Evolutionary conservation across 1,284 basidiomycete genomes (phyloP).

Genomic region (Trichosporon asahii): DNA sequence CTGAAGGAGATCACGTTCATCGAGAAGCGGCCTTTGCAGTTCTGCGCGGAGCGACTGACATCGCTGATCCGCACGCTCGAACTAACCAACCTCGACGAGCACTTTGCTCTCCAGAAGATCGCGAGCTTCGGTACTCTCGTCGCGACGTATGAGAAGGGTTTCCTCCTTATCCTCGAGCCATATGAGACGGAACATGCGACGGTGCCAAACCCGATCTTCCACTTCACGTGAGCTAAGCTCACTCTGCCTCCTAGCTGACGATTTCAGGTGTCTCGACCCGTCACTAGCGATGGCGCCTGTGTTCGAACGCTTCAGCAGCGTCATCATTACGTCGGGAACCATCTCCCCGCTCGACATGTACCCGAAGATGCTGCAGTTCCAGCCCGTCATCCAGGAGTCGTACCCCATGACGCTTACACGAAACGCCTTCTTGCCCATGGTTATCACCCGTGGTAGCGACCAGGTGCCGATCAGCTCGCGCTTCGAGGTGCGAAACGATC

Average conservation of each 20-base stretch:
- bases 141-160: slow-evolving; percentile 97
- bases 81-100: slow-evolving; percentile 85
- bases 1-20: slow-evolving; percentile 99
- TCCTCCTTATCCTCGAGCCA: slow-evolving; percentile 94
- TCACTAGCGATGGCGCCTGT: slow-evolving; percentile 96
- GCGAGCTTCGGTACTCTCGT: slow-evolving; percentile 95
- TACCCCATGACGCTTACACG: slow-evolving; percentile 98
- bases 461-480: slow-evolving; percentile 99
- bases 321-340: slow-evolving; percentile 98
- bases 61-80: slow-evolving; percentile 92
- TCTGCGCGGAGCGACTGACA: slow-evolving; percentile 93
- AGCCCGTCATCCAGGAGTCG: slow-evolving; percentile 92
- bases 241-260: not conserved
- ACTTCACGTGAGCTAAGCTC: slow-evolving; percentile 71
- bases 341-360: slow-evolving; percentile 99
- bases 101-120: slow-evolving; percentile 87
- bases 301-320: slow-evolving; percentile 96
- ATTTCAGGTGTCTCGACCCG: slow-evolving; percentile 83
- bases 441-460: slow-evolving; percentile 96
- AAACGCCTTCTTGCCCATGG: slow-evolving; percentile 96
- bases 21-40: slow-evolving; percentile 92
- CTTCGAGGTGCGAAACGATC: slow-evolving; percentile 98
- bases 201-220: slow-evolving; percentile 97
- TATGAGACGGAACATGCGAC: slow-evolving; percentile 99
- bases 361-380: slow-evolving; percentile 98